A percentile compares a stretch with the other conserved stretches of the same genome.
Evolutionary conservation across 2,329 filamentous ascomycete species (phyloP).

Genomic region (Ascochyta lentis): DNA sequence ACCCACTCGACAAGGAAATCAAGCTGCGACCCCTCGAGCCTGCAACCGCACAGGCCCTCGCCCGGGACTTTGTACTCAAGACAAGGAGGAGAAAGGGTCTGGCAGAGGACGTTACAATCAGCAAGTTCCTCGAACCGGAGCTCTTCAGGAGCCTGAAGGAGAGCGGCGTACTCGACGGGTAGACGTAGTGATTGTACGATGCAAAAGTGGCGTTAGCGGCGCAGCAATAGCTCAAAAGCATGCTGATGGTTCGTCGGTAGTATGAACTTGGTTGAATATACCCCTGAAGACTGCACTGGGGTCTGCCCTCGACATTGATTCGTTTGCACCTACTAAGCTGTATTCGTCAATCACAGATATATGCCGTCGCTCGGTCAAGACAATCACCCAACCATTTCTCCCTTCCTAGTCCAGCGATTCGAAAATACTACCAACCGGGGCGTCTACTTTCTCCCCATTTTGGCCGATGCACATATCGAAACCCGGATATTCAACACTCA

Average conservation of each 20-base stretch:
- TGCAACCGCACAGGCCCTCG: slow-evolving; percentile 85
- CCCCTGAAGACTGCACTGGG: not conserved
- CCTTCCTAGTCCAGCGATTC: too few relatives aligned
- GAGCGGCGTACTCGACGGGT: slow-evolving; percentile 79
- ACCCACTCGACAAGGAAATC: slow-evolving; percentile 88
- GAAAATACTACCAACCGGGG: too few relatives aligned
- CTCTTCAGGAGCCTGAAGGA: slow-evolving; percentile 88
- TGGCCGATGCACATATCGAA: too few relatives aligned
- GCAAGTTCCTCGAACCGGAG: slow-evolving; percentile 95
- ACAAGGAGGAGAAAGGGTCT: slow-evolving; percentile 91
- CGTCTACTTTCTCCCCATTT: too few relatives aligned
- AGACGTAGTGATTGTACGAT: slow-evolving; percentile 30
- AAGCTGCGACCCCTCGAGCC: slow-evolving; percentile 85
- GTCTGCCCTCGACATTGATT: not conserved
- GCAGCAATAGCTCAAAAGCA: not conserved
- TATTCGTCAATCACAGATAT: too few relatives aligned
- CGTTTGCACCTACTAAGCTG: too few relatives aligned
- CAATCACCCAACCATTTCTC: too few relatives aligned
- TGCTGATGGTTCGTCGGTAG: not conserved
- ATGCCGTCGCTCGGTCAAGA: too few relatives aligned
- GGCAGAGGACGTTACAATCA: slow-evolving; percentile 93
- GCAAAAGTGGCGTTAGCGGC: slow-evolving; percentile 5
- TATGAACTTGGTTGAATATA: slow-evolving; percentile 10
- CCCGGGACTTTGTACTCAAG: slow-evolving; percentile 95
- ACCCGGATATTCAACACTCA: too few relatives aligned